Base-by-base conservation (phyloP, 495 filamentous ascomycete genomes). In the Aspergillus cavernicola region DNA sequence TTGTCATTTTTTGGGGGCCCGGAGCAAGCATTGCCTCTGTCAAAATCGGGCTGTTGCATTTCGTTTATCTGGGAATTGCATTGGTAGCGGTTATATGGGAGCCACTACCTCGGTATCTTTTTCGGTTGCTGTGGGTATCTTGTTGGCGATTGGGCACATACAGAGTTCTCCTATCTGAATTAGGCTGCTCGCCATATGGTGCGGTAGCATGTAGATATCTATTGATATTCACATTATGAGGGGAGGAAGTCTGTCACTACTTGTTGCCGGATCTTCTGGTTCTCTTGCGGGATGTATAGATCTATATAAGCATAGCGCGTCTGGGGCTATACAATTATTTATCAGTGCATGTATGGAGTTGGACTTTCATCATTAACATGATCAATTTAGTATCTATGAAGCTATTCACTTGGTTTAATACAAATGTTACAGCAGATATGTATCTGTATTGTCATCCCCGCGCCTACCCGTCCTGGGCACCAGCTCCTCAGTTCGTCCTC, bases 51-150 rank as follows among this genome's bases (percentile, higher is more conserved):
- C 48, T 37, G 43, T 61, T 40, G 40, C 42, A 43, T 58, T 52
- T 60, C 51, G 24, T n/a, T 62, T 46, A 56, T 46, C 51, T 61
- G 56, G 66, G 57, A 62, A 63, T 62, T 71, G 68, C 68, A 70
- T 71, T 51, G 61, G 55, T 60, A 62, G 55, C 64, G 60, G 57
- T 56, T 29, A 37, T 37, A 50, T 22, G 41, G 33, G 44, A 12
- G 33, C 33, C 33, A 13, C 52, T 32, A 44, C 41, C 19, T 47
- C 36, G 43, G 18, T 47, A 36, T 42, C 16, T 20, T 38, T 55
- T 20, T 52, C 65, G 62, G 60, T 33, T 7, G 26, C 59, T 52
- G 58, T 51, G 57, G 38, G 29, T 49, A 42, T 51, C 53, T 59
- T 53, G 50, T 55, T 39, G 42, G 23, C 33, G 26, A 16, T 41